These are phyloP conservation scores for Luvunga scandens DNA, from an alignment of 345 rosid species.

Conservation along the genomic window DNA sequence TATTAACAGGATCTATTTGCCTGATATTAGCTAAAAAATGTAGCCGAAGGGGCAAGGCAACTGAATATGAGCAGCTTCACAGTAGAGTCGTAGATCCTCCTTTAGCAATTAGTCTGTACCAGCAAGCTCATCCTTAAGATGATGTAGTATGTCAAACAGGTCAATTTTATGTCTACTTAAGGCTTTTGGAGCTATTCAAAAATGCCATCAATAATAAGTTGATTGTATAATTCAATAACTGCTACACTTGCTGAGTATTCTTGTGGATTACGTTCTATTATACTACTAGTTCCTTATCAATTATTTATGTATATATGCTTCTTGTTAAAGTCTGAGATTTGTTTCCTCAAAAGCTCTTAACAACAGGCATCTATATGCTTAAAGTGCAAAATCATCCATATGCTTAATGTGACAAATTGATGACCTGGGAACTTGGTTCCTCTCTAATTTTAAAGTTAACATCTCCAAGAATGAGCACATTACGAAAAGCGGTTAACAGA, in stretches of 20 bases:
- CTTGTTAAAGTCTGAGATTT: not conserved
- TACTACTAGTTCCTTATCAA: not conserved
- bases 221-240: not conserved
- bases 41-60: slow-evolving; percentile 18
- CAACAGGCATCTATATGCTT: not conserved
- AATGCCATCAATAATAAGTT: slow-evolving; percentile 3
- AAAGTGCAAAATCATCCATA: not conserved
- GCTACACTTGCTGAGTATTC: not conserved
- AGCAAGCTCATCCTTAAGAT: slow-evolving; percentile 25
- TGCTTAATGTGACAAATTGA: not conserved
- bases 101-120: slow-evolving; percentile 25
- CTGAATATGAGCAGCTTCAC: slow-evolving; percentile 48
- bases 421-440: not conserved
- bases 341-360: not conserved
- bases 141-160: not conserved
- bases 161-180: not conserved
- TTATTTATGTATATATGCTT: not conserved
- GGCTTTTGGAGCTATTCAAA: not conserved
- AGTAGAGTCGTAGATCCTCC: slow-evolving; percentile 35
- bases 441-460: not conserved
- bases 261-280: not conserved
- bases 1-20: slow-evolving; percentile 53
- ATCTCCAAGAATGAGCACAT: not conserved
- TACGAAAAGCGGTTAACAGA: not conserved
- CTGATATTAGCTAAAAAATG: slow-evolving; percentile 47